Evolutionary conservation across 257 asterid species (phyloP).

Genomic region (Ligustrum vulgare): DNA sequence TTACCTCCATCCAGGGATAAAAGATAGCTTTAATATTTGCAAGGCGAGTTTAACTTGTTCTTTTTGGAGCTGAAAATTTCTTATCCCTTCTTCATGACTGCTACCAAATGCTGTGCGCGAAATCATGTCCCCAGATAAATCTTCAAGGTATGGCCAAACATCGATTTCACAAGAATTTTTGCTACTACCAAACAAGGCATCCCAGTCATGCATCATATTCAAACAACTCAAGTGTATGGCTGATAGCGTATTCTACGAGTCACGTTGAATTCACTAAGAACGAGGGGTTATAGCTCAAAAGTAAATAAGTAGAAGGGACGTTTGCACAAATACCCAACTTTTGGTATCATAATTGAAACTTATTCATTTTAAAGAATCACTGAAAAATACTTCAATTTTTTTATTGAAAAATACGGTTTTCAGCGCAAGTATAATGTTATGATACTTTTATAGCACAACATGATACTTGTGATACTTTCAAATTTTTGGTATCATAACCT

Average conservation of each 20-base stretch:
- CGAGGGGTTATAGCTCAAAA: no score
- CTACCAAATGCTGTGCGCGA: slow-evolving; percentile 37
- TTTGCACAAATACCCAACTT: no score
- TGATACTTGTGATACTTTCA: no score
- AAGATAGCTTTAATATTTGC: neutral
- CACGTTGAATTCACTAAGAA: neutral
- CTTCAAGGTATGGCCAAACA: slow-evolving; percentile 37
- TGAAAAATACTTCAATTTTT: no score
- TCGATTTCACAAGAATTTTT: slow-evolving; percentile 27
- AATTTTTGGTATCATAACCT: no score
- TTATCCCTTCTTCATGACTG: slow-evolving; percentile 32
- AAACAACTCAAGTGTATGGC: slow-evolving; percentile 27
- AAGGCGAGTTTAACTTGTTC: slow-evolving; percentile 22
- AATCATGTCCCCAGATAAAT: slow-evolving; percentile 33
- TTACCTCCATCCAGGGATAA: slow-evolving; percentile 42
- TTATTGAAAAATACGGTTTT: no score
- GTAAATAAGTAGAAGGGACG: no score
- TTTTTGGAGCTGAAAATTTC: slow-evolving; percentile 29
- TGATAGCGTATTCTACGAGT: slow-evolving; percentile 28
- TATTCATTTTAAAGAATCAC: no score
- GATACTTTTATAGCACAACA: no score
- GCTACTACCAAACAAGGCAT: neutral
- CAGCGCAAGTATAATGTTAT: no score
- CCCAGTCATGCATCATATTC: slow-evolving; percentile 34
- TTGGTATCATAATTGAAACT: no score